Conservation (phyloP, 768 basidiomycete species). For the Leccinellum albellum region DNA sequence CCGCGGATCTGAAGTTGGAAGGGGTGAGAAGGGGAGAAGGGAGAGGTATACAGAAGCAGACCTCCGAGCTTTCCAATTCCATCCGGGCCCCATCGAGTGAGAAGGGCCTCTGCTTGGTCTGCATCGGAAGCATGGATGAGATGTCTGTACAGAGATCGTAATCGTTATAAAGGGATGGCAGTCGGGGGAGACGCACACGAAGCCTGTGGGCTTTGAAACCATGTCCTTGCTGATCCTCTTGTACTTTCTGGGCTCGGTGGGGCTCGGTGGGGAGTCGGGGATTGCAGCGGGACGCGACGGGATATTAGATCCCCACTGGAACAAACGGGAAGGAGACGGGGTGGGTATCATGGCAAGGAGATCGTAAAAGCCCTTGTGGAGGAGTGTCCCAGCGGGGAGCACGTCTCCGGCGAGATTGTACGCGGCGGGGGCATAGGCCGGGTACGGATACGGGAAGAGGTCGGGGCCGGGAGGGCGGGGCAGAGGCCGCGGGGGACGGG, state of each 20-base stretch:
- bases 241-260: conserved; percentile 45
- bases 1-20: conserved; percentile 59
- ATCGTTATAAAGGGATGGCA: conserved; percentile 11
- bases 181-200: conserved; percentile 59
- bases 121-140: conserved; percentile 89
- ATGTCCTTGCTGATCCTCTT: conserved; percentile 82
- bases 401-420: too few relatives aligned
- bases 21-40: conserved; percentile 22
- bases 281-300: conserved; percentile 30
- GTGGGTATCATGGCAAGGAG: conserved; percentile 75
- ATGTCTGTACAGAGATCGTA: conserved; percentile 51
- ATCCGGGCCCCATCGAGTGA: conserved; percentile 86
- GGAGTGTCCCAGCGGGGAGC: conserved; percentile 63
- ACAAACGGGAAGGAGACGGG: conserved; percentile 54
- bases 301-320: conserved; percentile 51
- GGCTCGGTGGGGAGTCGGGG: conserved; percentile 39
- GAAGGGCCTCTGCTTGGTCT: conserved; percentile 81
- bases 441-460: background rate
- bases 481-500: background rate
- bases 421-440: conserved; percentile 28
- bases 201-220: conserved; percentile 79
- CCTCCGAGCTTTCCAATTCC: conserved; percentile 86
- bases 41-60: conserved; percentile 34
- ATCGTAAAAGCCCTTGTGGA: conserved; percentile 91
- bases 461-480: background rate